A percentile compares a stretch with the other conserved stretches of the same genome.
Evolutionary conservation across 2,329 filamentous ascomycete genomes (phyloP).

Genomic region (Botrytis pseudocinerea): DNA sequence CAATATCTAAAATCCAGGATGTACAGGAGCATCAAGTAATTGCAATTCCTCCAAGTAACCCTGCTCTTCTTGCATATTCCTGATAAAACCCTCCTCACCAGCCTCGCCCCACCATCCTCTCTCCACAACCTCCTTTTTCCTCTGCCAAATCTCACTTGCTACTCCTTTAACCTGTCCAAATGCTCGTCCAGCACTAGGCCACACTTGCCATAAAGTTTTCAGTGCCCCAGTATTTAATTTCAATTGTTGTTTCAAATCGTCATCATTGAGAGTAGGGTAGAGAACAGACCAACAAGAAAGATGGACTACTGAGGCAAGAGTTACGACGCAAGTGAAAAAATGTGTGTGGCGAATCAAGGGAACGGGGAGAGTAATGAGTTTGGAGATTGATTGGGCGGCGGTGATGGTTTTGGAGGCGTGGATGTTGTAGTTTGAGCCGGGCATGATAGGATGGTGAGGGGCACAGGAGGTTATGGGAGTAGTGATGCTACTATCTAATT

Average conservation of each 20-base stretch:
- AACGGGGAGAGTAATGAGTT: conserved; percentile 71
- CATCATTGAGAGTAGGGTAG: conserved; percentile 50
- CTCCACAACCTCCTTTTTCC: conserved; percentile 38
- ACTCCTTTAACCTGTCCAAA: conserved; percentile 74
- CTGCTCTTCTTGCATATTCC: conserved; percentile 39
- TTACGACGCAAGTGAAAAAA: conserved; percentile 80
- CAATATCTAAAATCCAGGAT: not conserved
- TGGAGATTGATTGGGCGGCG: conserved; percentile 75
- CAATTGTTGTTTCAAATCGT: conserved; percentile 71
- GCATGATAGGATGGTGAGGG: conserved; percentile 46
- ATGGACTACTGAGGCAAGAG: conserved; percentile 77
- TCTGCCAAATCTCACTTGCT: conserved; percentile 67
- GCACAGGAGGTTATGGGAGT: conserved; percentile 65
- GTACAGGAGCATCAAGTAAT: conserved; percentile 27
- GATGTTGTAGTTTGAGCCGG: conserved; percentile 34
- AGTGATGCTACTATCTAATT: conserved; percentile 64
- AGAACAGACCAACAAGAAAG: conserved; percentile 70
- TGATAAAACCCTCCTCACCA: conserved; percentile 38
- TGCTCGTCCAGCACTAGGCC: conserved; percentile 56
- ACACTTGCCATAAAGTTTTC: conserved; percentile 37
- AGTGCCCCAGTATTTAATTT: conserved; percentile 61
- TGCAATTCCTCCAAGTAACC: conserved; percentile 40
- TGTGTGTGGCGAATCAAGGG: conserved; percentile 74
- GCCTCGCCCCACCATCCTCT: conserved; percentile 37
- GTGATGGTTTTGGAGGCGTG: conserved; percentile 81